Evolutionary conservation across 2,329 filamentous ascomycete genomes (phyloP), one percentile per base, ranked within the genome.

Genomic region (Beauveria rudraprayagi): DNA sequence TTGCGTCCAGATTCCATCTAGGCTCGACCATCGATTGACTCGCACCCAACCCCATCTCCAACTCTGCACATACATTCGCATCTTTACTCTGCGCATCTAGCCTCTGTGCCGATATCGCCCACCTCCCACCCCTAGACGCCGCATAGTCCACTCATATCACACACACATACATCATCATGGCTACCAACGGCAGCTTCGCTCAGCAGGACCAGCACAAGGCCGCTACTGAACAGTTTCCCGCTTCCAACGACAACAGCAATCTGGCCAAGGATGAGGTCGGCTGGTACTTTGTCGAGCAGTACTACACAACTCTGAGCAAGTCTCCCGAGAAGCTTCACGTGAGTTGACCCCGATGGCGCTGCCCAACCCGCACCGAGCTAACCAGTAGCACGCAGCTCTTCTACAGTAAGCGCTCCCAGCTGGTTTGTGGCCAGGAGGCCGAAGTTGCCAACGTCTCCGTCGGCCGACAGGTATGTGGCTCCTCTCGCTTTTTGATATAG

Each of bases 211-310:
- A 78, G 69, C 73, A 74, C 66, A 73, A 75, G 68, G 65, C 64
- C 63, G 61, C 69, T 64, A 63, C 69, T 66, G 76, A 78, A 63
- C 75, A 77, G 67, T 72, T 72, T 65, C 68, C 71, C 62, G 68
- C 71, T 63, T 68, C 70, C 65, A 66, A 70, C 46, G 69, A 69
- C 61, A 77, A 74, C 69, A 77, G 71, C 71, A 80, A 83, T 68
- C 77, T 85, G 46, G 80, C 82, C 69, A 97, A 96, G 80, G 92
- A 96, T 74, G 91, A 97, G 79, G 92, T 99, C 67, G 94, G 92
- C 76, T 99, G 94, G 94, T 97, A 93, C 80, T 99, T 99, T 69
- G 94, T 99, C 62, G 92, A 97, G 83, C 92, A 96, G 77, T 99
- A 97, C 82, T 99, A 99, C 79, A 97, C 91, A 68, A 99, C 92